A percentile compares a stretch with the other conserved stretches of the same genome.
Conservation (phyloP, 768 basidiomycete genomes). For the Collybia sp. region DNA sequence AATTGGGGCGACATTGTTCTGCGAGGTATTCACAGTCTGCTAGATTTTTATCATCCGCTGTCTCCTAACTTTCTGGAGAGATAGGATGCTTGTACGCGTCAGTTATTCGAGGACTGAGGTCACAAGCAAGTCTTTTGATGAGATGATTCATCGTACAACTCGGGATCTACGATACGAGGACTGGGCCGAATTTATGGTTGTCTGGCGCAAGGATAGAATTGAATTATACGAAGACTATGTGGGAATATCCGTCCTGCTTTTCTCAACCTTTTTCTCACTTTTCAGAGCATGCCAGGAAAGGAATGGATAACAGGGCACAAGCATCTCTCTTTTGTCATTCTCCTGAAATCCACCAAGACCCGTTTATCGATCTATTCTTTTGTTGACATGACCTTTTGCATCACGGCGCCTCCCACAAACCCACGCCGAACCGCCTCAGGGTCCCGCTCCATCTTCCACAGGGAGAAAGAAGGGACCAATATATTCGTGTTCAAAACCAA, state of each 20-base stretch:
- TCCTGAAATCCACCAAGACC: conserved; percentile 58
- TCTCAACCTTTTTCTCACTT: conserved; percentile 7
- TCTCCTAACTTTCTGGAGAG: conserved; percentile 36
- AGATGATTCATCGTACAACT: conserved; percentile 59
- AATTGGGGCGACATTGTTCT: conserved; percentile 57
- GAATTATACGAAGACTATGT: conserved; percentile 89
- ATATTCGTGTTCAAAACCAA: conserved; percentile 85
- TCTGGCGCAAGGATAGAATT: conserved; percentile 72
- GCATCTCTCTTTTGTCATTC: conserved; percentile 74
- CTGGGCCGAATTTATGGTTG: conserved; percentile 82
- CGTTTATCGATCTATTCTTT: conserved; percentile 84
- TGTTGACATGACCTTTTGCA: conserved; percentile 78
- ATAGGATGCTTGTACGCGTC: conserved; percentile 85
- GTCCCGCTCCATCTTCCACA: conserved; percentile 43
- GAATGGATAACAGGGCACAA: conserved; percentile 71
- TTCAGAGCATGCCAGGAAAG: conserved; percentile 57
- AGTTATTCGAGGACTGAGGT: conserved; percentile 55
- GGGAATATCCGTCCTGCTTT: conserved; percentile 15
- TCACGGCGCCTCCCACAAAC: conserved; percentile 59
- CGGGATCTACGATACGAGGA: conserved; percentile 57
- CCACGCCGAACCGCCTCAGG: conserved; percentile 32
- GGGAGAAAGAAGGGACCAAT: conserved; percentile 64
- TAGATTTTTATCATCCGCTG: conserved; percentile 2
- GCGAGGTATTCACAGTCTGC: conserved; percentile 49
- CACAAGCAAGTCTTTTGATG: conserved; percentile 54